These are phyloP conservation scores for Fusarium succisae DNA, from an alignment of 2,329 filamentous ascomycete genomes.

Conservation along the genomic window DNA sequence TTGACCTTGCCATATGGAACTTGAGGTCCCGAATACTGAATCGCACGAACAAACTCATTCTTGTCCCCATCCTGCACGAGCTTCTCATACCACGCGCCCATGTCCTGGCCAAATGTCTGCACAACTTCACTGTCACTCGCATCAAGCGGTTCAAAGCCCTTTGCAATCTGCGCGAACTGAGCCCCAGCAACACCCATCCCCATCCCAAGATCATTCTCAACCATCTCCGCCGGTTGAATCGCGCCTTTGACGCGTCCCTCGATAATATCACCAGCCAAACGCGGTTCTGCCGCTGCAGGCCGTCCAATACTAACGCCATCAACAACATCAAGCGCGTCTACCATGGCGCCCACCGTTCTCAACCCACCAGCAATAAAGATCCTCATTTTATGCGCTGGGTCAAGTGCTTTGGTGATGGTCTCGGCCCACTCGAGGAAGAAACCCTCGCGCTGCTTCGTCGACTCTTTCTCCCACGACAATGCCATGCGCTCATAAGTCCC, in stretches of 20 bases:
- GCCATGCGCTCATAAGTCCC: conserved; percentile 66
- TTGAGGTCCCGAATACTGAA: conserved; percentile 36
- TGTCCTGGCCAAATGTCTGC: conserved; percentile 34
- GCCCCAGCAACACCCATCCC: conserved; percentile 5
- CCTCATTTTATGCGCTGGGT: conserved; percentile 55
- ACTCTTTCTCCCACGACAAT: conserved; percentile 61
- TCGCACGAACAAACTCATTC: conserved; percentile 37
- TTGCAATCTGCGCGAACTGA: conserved; percentile 32
- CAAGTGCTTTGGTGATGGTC: conserved; percentile 52
- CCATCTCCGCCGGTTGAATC: conserved; percentile 10
- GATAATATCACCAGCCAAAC: conserved; percentile 44
- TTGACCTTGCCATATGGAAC: conserved; percentile 25
- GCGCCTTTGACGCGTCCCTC: conserved; percentile 31
- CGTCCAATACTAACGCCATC: conserved; percentile 67
- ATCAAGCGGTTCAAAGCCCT: conserved; percentile 43
- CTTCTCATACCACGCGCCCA: conserved; percentile 36
- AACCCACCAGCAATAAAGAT: conserved; percentile 68
- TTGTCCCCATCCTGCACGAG: conserved; percentile 41
- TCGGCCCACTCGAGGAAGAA: conserved; percentile 71
- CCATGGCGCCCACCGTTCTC: conserved; percentile 64
- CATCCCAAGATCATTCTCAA: conserved; percentile 27
- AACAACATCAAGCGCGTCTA: conserved; percentile 62
- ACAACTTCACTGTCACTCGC: conserved; percentile 31
- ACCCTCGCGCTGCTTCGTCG: conserved; percentile 62
- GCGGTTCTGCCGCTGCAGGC: conserved; percentile 47